Base-by-base conservation (phyloP, 352 stramenopile species). In the Globisporangium splendens region DNA sequence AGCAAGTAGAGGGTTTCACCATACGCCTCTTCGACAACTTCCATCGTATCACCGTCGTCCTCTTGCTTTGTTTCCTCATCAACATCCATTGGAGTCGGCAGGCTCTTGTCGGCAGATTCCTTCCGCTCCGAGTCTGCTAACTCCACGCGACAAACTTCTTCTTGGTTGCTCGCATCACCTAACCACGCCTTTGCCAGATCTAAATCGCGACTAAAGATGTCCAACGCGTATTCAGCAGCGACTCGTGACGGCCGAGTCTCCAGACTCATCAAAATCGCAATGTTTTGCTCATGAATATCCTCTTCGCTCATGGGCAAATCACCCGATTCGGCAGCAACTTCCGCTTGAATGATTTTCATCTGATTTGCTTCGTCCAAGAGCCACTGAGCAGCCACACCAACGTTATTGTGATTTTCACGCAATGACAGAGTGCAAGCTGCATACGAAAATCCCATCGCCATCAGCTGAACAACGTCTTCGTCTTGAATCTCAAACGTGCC, bases 1-100 rank as follows among this genome's bases (percentile, higher is more conserved):
- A 99, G 70, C 22, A 99, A 77, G 48, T 96, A 98, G 18, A 98
- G 73, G 15, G 77, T 72, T 48, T 95, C 78, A 8, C 73, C 81
- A 5, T 82, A 65, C 1, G 61, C 62, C 58, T 89, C 72, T 65
- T 86, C 83, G 28, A 78, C 68, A 61, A 93, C 59, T 35, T 90
- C 74, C 14, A 86, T 58, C 0, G 74, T 68, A 20, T 81, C 86
- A 28, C 87, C 76, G 14, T 79, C 70, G 8, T 73, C 69, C 0
- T 47, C 64, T 35, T 70, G 63, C 59, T 84, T 81, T 11, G 79
- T 76, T 24, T 90, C 76, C 17, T 88, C 59, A 24, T 83, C 66
- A 68, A 77, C 55, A 17, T 69, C 70, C 81, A 68, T 86, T 20
- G 65, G 65, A 68, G 39, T 61, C 48, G 61, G 44, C 14, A 22